Evolutionary conservation across 345 rosid genomes (phyloP).

Genomic region (Luvunga scandens): DNA sequence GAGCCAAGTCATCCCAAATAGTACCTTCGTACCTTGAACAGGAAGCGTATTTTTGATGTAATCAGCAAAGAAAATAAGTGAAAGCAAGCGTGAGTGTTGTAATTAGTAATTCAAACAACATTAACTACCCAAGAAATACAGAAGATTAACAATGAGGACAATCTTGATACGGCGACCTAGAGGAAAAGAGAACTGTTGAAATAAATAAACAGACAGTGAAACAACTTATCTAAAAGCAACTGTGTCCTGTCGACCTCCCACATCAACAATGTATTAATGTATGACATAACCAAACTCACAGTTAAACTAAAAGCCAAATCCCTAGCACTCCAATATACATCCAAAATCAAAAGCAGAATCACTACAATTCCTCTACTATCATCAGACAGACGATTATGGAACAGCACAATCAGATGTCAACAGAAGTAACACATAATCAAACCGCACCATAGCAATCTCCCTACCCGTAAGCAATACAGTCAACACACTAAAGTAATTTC

Average conservation of each 20-base stretch:
- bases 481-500: not conserved
- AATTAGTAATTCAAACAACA: not conserved
- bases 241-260: not conserved
- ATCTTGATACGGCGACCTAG: not conserved
- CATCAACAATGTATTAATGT: not conserved
- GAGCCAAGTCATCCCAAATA: conserved; percentile 95
- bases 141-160: not conserved
- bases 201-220: not conserved
- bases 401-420: not conserved
- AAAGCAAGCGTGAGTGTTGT: not conserved
- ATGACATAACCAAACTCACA: not conserved
- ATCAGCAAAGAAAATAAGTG: conserved; percentile 2
- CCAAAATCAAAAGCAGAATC: not conserved
- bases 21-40: conserved; percentile 85
- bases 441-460: not conserved
- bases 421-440: not conserved
- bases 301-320: not conserved
- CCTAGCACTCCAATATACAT: not conserved
- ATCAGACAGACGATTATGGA: not conserved
- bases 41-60: conserved; percentile 6
- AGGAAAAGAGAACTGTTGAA: not conserved
- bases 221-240: not conserved
- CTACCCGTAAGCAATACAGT: not conserved
- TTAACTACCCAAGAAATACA: not conserved
- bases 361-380: not conserved